phyloP scores from a whole-genome alignment of 148 eudicot genomes.

The Camellia lanceoleosa region DNA sequence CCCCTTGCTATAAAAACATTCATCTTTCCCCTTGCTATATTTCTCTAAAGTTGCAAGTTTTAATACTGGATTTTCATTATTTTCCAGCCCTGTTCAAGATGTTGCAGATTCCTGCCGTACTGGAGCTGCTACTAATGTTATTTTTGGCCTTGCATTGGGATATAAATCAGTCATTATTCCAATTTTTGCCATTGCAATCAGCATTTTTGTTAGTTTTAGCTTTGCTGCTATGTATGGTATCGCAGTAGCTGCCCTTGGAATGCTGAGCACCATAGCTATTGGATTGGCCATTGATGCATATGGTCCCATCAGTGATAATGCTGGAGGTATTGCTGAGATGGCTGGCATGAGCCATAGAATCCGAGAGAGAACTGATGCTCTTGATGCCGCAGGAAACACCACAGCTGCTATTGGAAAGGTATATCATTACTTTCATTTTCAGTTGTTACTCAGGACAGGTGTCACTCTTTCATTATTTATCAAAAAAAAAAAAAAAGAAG shows the following conservation, averaged over 20 bases:
- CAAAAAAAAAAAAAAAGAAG: too few species aligned
- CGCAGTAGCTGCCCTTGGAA: slow-evolving; percentile 90
- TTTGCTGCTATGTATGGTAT: slow-evolving; percentile 96
- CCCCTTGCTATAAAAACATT: neutral
- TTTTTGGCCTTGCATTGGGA: slow-evolving; percentile 86
- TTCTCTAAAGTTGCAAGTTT: neutral
- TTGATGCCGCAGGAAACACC: slow-evolving; percentile 96
- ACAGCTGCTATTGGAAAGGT: slow-evolving; percentile 98
- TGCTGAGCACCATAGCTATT: slow-evolving; percentile 90
- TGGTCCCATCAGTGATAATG: slow-evolving; percentile 96
- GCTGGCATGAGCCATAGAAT: slow-evolving; percentile 94
- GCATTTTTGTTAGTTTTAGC: slow-evolving; percentile 77
- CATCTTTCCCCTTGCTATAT: neutral
- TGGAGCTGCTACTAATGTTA: slow-evolving; percentile 93
- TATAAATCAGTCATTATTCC: slow-evolving; percentile 90
- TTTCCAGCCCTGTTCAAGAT: slow-evolving; percentile 87
- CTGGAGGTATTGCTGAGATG: slow-evolving; percentile 98
- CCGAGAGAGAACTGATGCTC: slow-evolving; percentile 92
- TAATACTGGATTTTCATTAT: slow-evolving; percentile 13
- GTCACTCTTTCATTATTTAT: too few species aligned
- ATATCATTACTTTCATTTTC: neutral
- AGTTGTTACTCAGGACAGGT: too few species aligned
- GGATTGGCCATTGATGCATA: slow-evolving; percentile 94
- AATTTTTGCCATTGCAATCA: slow-evolving; percentile 78
- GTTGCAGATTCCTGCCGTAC: slow-evolving; percentile 94